Conservation (phyloP, 2,329 filamentous ascomycete species). For the Eurotiales sp. region DNA sequence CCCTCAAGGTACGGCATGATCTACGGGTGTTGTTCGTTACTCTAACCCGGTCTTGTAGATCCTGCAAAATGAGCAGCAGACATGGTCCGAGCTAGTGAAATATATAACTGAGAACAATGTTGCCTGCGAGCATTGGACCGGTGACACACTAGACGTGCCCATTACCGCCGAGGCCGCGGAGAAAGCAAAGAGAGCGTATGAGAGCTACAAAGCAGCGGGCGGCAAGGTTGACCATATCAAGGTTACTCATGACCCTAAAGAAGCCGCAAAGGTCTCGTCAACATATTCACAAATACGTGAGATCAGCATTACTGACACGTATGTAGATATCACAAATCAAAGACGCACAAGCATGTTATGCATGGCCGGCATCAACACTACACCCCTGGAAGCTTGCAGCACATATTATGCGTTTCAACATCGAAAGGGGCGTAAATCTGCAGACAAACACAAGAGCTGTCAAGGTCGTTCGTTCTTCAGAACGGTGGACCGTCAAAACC, state of each 20-base stretch:
- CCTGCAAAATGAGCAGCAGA: conserved; percentile 2
- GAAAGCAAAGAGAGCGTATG: neutral
- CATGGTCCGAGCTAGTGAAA: neutral
- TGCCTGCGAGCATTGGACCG: conserved; percentile 4
- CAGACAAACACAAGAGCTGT: neutral
- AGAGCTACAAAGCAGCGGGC: neutral
- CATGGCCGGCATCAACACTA: conserved; percentile 2
- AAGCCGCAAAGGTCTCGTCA: neutral
- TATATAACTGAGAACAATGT: conserved; percentile 4
- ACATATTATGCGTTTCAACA: conserved; percentile 5
- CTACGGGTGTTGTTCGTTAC: neutral
- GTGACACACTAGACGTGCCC: conserved; percentile 1
- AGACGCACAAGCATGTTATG: conserved; percentile 6
- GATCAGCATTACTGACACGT: neutral
- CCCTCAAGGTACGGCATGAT: neutral
- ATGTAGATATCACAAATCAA: conserved; percentile 4
- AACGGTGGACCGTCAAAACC: conserved; percentile 1
- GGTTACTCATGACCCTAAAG: neutral
- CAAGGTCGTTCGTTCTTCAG: neutral
- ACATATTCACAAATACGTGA: neutral
- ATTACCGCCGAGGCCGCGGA: neutral
- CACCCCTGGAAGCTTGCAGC: conserved; percentile 5
- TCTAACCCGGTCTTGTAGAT: neutral
- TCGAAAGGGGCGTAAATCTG: neutral
- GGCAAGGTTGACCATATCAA: conserved; percentile 7